Evolutionary conservation across 805 yeast genomes (phyloP).

Genomic region (Metschnikowia noctiluminum): DNA sequence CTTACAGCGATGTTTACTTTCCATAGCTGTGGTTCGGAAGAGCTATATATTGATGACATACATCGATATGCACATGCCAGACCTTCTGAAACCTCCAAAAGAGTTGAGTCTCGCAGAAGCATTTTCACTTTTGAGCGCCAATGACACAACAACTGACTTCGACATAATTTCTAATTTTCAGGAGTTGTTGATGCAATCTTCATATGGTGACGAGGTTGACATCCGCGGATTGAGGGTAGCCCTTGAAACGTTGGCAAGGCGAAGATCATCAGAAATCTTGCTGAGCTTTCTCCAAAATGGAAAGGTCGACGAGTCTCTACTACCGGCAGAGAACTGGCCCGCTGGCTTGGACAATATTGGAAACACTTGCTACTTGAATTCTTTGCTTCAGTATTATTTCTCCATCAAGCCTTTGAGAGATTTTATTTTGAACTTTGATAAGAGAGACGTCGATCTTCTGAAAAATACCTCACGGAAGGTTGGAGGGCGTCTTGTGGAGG

Average conservation of each 20-base stretch:
- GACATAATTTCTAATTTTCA: conserved; percentile 53
- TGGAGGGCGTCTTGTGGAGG: conserved; percentile 83
- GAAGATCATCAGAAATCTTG: conserved; percentile 54
- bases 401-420: conserved; percentile 78
- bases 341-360: conserved; percentile 94
- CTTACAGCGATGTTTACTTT: conserved; percentile 53
- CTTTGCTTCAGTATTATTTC: conserved; percentile 86
- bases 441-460: conserved; percentile 16
- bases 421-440: conserved; percentile 55
- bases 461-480: conserved; percentile 50
- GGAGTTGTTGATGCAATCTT: conserved; percentile 21
- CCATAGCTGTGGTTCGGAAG: conserved; percentile 57
- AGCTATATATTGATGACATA: conserved; percentile 57
- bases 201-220: conserved; percentile 35
- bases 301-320: conserved; percentile 52
- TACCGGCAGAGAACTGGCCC: conserved; percentile 72
- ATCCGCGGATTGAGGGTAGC: conserved; percentile 56
- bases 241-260: conserved; percentile 51
- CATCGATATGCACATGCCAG: conserved; percentile 44
- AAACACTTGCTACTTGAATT: conserved; percentile 84
- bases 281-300: conserved; percentile 59
- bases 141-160: conserved; percentile 52
- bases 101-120: conserved; percentile 37
- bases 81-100: conserved; percentile 17
- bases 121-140: conserved; percentile 46